phyloP scores from a whole-genome alignment of 148 eudicot species.

The Chenopodium suecicum region DNA sequence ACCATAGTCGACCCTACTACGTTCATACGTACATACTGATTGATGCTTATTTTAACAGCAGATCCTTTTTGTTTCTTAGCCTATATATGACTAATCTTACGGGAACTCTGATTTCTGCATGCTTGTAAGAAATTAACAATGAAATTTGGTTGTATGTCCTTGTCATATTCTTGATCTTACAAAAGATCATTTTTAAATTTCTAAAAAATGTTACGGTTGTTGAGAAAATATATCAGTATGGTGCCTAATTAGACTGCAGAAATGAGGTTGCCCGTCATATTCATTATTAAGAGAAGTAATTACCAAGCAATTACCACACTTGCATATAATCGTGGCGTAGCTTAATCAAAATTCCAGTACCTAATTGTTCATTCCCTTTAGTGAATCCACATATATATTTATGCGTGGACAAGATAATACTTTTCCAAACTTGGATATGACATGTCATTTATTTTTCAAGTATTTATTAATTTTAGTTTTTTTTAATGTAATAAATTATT shows the following conservation, averaged over 20 bases:
- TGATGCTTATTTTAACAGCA: background rate
- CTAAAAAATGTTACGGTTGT: background rate
- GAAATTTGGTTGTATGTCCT: constrained; percentile 1
- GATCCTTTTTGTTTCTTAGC: background rate
- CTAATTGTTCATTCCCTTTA: background rate
- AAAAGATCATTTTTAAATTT: background rate
- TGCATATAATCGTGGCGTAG: background rate
- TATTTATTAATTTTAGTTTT: too few relatives aligned
- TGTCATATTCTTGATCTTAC: background rate
- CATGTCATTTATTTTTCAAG: too few relatives aligned
- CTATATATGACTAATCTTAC: background rate
- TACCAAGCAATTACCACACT: background rate
- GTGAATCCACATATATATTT: background rate
- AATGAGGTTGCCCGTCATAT: constrained; percentile 12
- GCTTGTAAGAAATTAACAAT: background rate
- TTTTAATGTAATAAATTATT: too few relatives aligned
- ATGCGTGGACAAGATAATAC: too few relatives aligned
- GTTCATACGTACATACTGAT: too few relatives aligned
- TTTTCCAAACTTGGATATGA: too few relatives aligned
- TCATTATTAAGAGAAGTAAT: background rate
- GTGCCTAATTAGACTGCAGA: background rate
- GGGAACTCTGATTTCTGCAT: background rate
- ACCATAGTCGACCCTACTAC: background rate
- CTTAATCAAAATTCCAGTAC: constrained; percentile 1
- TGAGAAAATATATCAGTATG: constrained; percentile 4